Evolutionary conservation across 2,329 filamentous ascomycete species (phyloP).

Genomic region (Microsporum canis): DNA sequence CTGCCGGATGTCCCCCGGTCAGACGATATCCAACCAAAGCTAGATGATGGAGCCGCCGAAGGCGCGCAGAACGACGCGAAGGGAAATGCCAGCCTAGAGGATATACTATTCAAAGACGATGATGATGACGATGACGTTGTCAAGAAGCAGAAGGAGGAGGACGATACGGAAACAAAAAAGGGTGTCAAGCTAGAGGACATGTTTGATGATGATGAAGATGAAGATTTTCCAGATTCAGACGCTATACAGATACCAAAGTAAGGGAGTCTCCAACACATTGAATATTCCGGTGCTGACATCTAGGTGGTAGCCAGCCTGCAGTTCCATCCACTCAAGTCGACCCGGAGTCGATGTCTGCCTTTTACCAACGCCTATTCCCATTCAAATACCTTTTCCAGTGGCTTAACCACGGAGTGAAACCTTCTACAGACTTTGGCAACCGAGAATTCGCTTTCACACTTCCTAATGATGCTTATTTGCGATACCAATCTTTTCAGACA

Average conservation of each 20-base stretch:
- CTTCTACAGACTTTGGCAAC: slow-evolving; percentile 78
- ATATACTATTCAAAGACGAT: background rate
- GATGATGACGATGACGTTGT: background rate
- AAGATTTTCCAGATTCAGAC: slow-evolving; percentile 46
- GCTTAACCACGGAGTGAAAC: slow-evolving; percentile 85
- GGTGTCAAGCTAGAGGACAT: slow-evolving; percentile 44
- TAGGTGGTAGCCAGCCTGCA: slow-evolving; percentile 18
- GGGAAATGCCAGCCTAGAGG: background rate
- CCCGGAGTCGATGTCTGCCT: slow-evolving; percentile 76
- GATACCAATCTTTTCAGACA: slow-evolving; percentile 71
- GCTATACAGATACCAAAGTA: slow-evolving; percentile 22
- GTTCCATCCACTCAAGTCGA: slow-evolving; percentile 48
- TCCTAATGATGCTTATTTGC: slow-evolving; percentile 81
- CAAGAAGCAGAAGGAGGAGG: background rate
- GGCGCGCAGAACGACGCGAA: background rate
- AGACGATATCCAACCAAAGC: background rate
- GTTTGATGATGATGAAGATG: slow-evolving; percentile 47
- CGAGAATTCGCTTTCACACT: slow-evolving; percentile 94
- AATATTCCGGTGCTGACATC: background rate
- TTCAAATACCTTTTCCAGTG: slow-evolving; percentile 94
- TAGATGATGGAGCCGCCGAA: background rate
- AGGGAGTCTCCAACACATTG: background rate
- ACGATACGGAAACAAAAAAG: background rate
- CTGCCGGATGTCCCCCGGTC: slow-evolving; percentile 11
- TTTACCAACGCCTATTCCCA: slow-evolving; percentile 91